Percentiles rank a stretch among this genome's conserved stretches.
These are phyloP conservation scores for Mycena venus DNA, from an alignment of 768 basidiomycete genomes.

Conservation along the genomic window DNA sequence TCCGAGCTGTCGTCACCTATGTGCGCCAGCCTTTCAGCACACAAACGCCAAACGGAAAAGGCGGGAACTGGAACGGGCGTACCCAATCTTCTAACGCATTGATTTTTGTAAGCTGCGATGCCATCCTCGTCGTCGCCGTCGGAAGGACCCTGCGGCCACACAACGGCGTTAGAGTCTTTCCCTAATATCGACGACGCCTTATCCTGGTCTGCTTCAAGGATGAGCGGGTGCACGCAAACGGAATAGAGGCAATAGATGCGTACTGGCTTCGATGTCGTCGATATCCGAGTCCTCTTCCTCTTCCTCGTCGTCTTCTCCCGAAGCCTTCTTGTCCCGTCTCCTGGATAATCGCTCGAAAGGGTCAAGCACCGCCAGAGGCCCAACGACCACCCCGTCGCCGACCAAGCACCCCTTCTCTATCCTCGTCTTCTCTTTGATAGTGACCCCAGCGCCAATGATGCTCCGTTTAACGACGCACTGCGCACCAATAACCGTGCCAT, in stretches of 20 bases:
- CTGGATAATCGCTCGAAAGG: constrained; percentile 84
- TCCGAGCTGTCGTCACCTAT: constrained; percentile 76
- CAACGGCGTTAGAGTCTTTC: constrained; percentile 78
- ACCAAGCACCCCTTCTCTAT: constrained; percentile 86
- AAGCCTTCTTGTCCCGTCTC: constrained; percentile 51
- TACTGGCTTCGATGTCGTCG: constrained; percentile 77
- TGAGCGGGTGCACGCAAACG: neutral
- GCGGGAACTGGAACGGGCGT: constrained; percentile 17
- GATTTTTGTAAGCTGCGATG: constrained; percentile 73
- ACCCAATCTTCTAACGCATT: constrained; percentile 85
- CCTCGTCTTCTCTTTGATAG: constrained; percentile 72
- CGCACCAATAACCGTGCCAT: constrained; percentile 78
- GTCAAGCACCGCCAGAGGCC: constrained; percentile 74
- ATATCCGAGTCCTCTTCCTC: constrained; percentile 65
- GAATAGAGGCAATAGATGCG: constrained; percentile 46
- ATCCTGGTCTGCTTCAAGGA: constrained; percentile 59
- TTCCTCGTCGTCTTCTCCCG: constrained; percentile 48
- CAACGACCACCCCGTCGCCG: constrained; percentile 85
- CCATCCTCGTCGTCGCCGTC: constrained; percentile 75
- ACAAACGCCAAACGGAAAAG: too few relatives aligned
- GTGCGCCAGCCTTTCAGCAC: too few relatives aligned
- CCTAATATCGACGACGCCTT: constrained; percentile 66
- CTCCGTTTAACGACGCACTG: constrained; percentile 80
- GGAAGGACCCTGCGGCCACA: constrained; percentile 82
- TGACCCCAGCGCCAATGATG: constrained; percentile 86